phyloP scores from a whole-genome alignment of 257 asterid species.

The Pogostemon cablin region DNA sequence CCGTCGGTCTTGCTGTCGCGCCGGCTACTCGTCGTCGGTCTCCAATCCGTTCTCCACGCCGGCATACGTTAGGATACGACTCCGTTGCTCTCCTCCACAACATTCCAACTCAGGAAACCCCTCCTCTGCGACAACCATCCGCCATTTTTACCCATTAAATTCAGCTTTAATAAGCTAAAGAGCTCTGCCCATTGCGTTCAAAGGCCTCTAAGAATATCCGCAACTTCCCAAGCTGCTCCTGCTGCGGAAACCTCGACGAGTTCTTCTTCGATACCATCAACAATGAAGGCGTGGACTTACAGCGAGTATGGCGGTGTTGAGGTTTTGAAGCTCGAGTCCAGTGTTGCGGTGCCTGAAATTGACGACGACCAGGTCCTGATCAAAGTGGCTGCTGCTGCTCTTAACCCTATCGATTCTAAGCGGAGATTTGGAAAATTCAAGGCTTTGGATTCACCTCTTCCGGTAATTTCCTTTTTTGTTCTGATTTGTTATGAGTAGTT shows the following conservation, averaged over 20 bases:
- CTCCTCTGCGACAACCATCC: background rate
- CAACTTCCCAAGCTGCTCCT: conserved; percentile 65
- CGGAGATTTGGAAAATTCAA: conserved; percentile 73
- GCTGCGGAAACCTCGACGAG: conserved; percentile 46
- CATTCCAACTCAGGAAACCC: too few relatives aligned
- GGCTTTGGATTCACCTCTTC: conserved; percentile 95
- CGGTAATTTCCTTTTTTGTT: conserved; percentile 46
- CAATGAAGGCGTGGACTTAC: conserved; percentile 89
- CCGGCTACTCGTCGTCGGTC: too few relatives aligned
- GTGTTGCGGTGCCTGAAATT: conserved; percentile 62
- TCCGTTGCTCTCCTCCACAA: too few relatives aligned
- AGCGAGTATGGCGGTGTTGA: conserved; percentile 77
- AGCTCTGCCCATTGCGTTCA: conserved; percentile 25
- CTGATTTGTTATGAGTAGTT: background rate
- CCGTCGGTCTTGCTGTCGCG: too few relatives aligned
- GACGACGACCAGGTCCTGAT: conserved; percentile 79
- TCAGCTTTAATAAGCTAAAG: conserved; percentile 27
- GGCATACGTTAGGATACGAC: too few relatives aligned
- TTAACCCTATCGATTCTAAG: conserved; percentile 88
- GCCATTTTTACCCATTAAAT: conserved; percentile 35
- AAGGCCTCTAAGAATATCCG: conserved; percentile 42
- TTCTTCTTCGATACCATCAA: conserved; percentile 53
- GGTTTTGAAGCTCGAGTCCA: conserved; percentile 63
- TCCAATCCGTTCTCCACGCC: too few relatives aligned
- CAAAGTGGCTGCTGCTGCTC: conserved; percentile 87